Percentiles rank a stretch among this genome's conserved stretches.
These are phyloP conservation scores for Dothiorella sarmentorum DNA, from an alignment of 2,329 filamentous ascomycete genomes.

Conservation along the genomic window DNA sequence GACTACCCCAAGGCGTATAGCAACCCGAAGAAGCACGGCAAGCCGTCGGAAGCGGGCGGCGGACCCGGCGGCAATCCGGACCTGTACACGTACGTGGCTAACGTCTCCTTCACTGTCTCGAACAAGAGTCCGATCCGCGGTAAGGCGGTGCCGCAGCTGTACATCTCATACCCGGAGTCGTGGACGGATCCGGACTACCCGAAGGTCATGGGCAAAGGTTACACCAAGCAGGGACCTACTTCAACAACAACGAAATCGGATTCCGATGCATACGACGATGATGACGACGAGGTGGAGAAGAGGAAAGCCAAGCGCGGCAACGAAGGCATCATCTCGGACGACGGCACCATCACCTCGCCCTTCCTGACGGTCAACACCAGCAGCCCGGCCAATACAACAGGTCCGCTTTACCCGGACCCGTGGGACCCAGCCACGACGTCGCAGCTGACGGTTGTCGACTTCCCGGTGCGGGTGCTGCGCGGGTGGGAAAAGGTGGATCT, in stretches of 20 bases:
- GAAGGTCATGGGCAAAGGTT: background rate
- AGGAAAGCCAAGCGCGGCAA: background rate
- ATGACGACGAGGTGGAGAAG: background rate
- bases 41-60: constrained; percentile 62
- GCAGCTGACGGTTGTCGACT: constrained; percentile 45
- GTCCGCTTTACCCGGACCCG: background rate
- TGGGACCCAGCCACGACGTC: background rate
- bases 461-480: constrained; percentile 44
- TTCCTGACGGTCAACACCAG: background rate
- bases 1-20: constrained; percentile 57
- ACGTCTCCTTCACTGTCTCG: constrained; percentile 45
- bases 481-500: constrained; percentile 44
- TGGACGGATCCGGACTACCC: constrained; percentile 36
- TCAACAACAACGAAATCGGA: background rate
- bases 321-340: background rate
- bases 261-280: background rate
- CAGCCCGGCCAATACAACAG: background rate
- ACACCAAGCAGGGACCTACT: background rate
- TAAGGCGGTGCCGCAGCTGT: constrained; percentile 54
- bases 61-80: constrained; percentile 58
- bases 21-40: constrained; percentile 37
- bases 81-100: constrained; percentile 48
- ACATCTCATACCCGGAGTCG: constrained; percentile 50
- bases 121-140: constrained; percentile 56
- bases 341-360: background rate